Percentiles rank a stretch among this genome's conserved stretches.
Evolutionary conservation across 1,284 basidiomycete genomes (phyloP).

Genomic region (Leccinum subrobustum): DNA sequence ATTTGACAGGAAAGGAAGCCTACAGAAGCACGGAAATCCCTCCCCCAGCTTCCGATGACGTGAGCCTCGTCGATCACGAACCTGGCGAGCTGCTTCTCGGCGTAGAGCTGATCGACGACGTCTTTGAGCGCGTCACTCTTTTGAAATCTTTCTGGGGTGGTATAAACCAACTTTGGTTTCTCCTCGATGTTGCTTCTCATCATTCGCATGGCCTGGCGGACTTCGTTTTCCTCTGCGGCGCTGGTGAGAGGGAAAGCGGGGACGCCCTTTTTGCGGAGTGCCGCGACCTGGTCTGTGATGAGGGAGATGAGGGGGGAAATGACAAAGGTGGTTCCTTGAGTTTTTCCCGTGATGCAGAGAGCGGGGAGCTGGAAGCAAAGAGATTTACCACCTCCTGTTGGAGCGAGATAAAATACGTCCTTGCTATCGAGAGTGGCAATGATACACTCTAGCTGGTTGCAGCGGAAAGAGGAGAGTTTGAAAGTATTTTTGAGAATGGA

Average conservation of each 20-base stretch:
- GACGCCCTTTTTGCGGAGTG: constrained; percentile 65
- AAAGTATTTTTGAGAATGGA: constrained; percentile 68
- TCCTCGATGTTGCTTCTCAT: constrained; percentile 39
- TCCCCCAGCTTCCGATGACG: constrained; percentile 85
- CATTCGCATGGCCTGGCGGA: constrained; percentile 40
- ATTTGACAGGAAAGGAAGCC: constrained; percentile 26
- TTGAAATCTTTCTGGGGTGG: constrained; percentile 91
- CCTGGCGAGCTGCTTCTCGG: constrained; percentile 64
- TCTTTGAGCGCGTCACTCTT: constrained; percentile 57
- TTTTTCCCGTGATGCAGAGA: constrained; percentile 70
- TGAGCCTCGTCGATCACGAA: constrained; percentile 98
- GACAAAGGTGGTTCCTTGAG: constrained; percentile 86
- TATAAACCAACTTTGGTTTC: constrained; percentile 74
- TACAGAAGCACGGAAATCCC: constrained; percentile 75
- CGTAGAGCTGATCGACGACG: constrained; percentile 60
- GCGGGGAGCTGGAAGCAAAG: constrained; percentile 89
- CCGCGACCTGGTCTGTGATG: constrained; percentile 87
- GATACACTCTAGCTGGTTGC: constrained; percentile 88
- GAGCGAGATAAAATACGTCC: constrained; percentile 96
- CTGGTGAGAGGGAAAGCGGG: constrained; percentile 58
- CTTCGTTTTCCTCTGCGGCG: constrained; percentile 54
- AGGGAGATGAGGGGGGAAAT: constrained; percentile 88
- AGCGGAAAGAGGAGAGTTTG: constrained; percentile 68
- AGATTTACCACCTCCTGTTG: constrained; percentile 95
- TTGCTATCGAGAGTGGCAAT: constrained; percentile 75